These are phyloP conservation scores for Chalciporus sp. DNA, from an alignment of 1,284 basidiomycete species.

Conservation along the genomic window DNA sequence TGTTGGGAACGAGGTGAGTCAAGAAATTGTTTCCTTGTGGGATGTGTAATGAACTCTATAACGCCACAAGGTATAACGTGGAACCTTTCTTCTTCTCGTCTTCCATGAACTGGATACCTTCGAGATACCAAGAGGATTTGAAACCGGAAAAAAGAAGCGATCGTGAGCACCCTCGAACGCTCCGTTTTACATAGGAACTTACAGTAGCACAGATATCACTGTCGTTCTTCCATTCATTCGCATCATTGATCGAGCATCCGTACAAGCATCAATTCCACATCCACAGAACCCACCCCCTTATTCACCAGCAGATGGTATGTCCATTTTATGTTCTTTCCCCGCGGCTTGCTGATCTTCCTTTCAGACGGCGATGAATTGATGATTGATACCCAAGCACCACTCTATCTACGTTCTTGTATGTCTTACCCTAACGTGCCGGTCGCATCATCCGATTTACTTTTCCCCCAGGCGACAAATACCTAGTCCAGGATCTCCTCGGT, in stretches of 20 bases:
- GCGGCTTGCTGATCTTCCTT: constrained; percentile 6
- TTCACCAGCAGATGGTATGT: constrained; percentile 9
- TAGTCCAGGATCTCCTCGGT: constrained; percentile 50
- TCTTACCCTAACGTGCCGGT: background rate
- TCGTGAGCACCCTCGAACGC: constrained; percentile 39
- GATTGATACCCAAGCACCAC: constrained; percentile 36
- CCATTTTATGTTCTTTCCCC: background rate
- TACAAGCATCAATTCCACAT: background rate
- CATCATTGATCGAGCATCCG: constrained; percentile 2
- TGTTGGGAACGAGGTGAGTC: constrained; percentile 50
- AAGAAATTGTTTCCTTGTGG: background rate
- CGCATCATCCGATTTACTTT: constrained; percentile 1
- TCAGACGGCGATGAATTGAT: constrained; percentile 17
- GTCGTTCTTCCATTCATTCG: constrained; percentile 51
- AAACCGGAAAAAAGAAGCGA: constrained; percentile 41
- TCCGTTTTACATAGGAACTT: background rate
- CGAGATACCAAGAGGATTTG: constrained; percentile 51
- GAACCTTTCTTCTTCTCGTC: constrained; percentile 65
- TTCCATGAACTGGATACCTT: constrained; percentile 57
- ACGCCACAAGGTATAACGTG: constrained; percentile 30
- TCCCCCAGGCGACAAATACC: constrained; percentile 28
- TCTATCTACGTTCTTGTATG: constrained; percentile 27
- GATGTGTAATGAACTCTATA: background rate
- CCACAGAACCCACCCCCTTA: background rate
- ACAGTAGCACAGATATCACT: constrained; percentile 47